Evolutionary conservation across 164 flowering plant genomes (phyloP).

Genomic region (Vitis vinifera): DNA sequence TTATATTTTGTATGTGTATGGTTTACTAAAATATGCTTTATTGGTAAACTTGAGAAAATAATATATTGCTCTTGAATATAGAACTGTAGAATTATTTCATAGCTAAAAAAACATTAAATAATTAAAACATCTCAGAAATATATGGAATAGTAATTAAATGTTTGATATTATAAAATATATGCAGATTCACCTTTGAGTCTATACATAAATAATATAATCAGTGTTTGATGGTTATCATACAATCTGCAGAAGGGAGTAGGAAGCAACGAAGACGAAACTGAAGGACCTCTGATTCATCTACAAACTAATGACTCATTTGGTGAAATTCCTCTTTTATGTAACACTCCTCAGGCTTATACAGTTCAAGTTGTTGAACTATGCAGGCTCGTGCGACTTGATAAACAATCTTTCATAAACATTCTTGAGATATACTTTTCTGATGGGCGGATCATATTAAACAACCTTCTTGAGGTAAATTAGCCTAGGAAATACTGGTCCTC

Average conservation of each 20-base stretch:
- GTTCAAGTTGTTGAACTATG: slow-evolving; percentile 67
- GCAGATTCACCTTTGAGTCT: no score
- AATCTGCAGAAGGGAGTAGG: slow-evolving; percentile 56
- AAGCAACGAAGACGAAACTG: slow-evolving; percentile 45
- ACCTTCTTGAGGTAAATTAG: slow-evolving; percentile 61
- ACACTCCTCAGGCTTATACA: slow-evolving; percentile 65
- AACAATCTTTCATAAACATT: slow-evolving; percentile 55
- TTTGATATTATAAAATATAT: no score
- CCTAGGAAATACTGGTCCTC: background rate
- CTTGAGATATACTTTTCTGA: slow-evolving; percentile 60
- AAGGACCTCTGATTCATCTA: slow-evolving; percentile 28
- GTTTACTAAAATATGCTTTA: no score
- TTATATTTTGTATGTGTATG: no score
- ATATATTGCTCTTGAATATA: no score
- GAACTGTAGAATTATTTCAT: no score
- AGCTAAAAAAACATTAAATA: no score
- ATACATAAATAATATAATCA: no score
- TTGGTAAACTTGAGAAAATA: no score
- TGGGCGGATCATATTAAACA: slow-evolving; percentile 53
- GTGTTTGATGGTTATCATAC: background rate
- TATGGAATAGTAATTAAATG: no score
- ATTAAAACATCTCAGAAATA: no score
- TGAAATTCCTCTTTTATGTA: slow-evolving; percentile 67
- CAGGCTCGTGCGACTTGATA: slow-evolving; percentile 66
- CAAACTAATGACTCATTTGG: slow-evolving; percentile 55